These are phyloP conservation scores for Scleroderma bovista DNA, from an alignment of 768 basidiomycete genomes.

Conservation along the genomic window DNA sequence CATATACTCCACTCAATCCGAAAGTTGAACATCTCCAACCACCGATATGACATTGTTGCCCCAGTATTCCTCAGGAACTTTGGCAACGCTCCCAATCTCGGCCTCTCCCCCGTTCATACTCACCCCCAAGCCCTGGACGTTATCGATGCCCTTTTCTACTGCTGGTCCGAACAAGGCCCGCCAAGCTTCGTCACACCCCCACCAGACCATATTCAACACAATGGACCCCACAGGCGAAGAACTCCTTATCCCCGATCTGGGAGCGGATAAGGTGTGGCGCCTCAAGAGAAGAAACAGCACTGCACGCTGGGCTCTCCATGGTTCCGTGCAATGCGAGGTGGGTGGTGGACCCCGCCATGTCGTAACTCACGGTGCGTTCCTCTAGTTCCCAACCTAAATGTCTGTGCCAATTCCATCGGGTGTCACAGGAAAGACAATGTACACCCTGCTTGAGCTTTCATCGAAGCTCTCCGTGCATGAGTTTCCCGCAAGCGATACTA, in stretches of 20 bases:
- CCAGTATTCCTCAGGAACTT: conserved; percentile 65
- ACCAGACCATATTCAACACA: conserved; percentile 50
- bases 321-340: conserved; percentile 40
- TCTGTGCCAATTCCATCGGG: neutral
- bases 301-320: conserved; percentile 47
- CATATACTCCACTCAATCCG: neutral
- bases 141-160: conserved; percentile 40
- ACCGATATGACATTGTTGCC: neutral
- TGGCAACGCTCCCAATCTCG: conserved; percentile 54
- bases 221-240: conserved; percentile 46
- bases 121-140: conserved; percentile 26
- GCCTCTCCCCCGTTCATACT: conserved; percentile 41
- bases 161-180: conserved; percentile 61
- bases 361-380: conserved; percentile 50
- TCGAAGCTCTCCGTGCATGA: conserved; percentile 53
- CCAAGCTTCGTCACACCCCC: conserved; percentile 72
- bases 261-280: conserved; percentile 62
- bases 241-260: conserved; percentile 71
- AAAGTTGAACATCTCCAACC: neutral
- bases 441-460: conserved; percentile 63
- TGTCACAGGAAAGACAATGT: conserved; percentile 51
- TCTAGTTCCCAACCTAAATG: too few relatives aligned
- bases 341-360: conserved; percentile 74
- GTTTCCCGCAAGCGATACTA: conserved; percentile 37
- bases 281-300: conserved; percentile 35